Percentiles rank a stretch among this genome's conserved stretches.
Conservation (phyloP, 2,329 filamentous ascomycete genomes). For the Penicillium sp. region DNA sequence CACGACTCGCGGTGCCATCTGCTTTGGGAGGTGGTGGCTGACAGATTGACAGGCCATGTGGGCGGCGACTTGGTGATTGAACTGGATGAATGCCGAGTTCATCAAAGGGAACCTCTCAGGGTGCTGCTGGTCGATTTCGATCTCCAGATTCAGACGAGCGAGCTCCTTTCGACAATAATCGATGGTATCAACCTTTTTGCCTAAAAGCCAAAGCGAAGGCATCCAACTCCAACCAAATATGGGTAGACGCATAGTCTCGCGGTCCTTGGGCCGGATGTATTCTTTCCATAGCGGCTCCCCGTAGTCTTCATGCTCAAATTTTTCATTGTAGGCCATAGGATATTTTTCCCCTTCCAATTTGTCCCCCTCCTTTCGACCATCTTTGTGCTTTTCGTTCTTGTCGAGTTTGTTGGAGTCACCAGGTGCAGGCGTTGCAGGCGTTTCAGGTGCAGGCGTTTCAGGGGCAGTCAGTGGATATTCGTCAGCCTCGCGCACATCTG, state of each 20-base stretch:
- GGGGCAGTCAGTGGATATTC: constrained; percentile 39
- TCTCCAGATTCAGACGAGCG: constrained; percentile 84
- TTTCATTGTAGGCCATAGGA: constrained; percentile 60
- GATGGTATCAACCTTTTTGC: constrained; percentile 91
- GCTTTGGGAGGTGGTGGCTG: constrained; percentile 84
- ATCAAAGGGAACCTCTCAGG: constrained; percentile 84
- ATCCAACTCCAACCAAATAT: constrained; percentile 65
- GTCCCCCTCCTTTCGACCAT: constrained; percentile 24
- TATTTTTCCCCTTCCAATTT: constrained; percentile 50
- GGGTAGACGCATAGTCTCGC: constrained; percentile 79
- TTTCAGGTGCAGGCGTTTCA: constrained; percentile 32
- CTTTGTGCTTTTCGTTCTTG: constrained; percentile 10
- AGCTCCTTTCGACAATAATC: constrained; percentile 85
- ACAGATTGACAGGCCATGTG: constrained; percentile 97
- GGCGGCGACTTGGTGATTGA: constrained; percentile 94
- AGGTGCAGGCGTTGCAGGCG: constrained; percentile 15
- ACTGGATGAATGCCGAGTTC: constrained; percentile 97
- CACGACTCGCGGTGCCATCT: constrained; percentile 89
- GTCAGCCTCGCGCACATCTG: constrained; percentile 28
- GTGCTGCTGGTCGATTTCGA: constrained; percentile 82
- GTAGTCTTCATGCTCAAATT: constrained; percentile 61
- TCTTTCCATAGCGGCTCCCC: constrained; percentile 73
- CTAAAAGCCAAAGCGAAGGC: constrained; percentile 72
- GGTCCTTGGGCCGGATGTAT: constrained; percentile 76
- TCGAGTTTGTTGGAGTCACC: constrained; percentile 5